These are phyloP conservation scores for Pythium scleroteichum DNA, from an alignment of 352 stramenopile species.

Conservation along the genomic window DNA sequence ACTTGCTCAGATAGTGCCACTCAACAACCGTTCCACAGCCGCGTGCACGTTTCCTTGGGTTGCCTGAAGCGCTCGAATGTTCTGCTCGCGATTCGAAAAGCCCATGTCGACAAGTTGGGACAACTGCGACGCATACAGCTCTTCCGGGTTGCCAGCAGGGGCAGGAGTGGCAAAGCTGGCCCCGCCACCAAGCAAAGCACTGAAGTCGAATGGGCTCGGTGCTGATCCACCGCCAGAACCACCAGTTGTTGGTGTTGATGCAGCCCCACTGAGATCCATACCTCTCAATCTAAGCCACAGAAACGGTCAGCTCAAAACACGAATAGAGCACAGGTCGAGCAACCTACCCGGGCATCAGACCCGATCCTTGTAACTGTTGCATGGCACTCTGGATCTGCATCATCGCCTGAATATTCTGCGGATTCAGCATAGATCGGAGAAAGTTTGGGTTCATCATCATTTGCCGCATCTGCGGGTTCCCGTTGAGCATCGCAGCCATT, in stretches of 20 bases:
- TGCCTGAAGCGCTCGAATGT: constrained; percentile 83
- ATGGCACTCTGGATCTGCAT: constrained; percentile 91
- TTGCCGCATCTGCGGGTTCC: constrained; percentile 87
- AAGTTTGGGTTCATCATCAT: constrained; percentile 91
- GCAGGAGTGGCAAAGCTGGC: constrained; percentile 26
- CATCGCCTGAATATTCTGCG: constrained; percentile 90
- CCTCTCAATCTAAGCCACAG: constrained; percentile 43
- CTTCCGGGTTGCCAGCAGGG: constrained; percentile 68
- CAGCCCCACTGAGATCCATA: constrained; percentile 40
- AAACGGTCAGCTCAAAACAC: neutral
- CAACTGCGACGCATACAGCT: constrained; percentile 87
- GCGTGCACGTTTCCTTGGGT: constrained; percentile 89
- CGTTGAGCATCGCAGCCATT: constrained; percentile 82
- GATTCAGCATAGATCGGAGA: constrained; percentile 85
- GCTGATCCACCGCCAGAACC: constrained; percentile 28
- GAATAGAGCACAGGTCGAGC: constrained; percentile 1
- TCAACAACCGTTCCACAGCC: constrained; percentile 88
- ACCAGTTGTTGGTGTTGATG: constrained; percentile 11
- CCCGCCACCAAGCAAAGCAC: constrained; percentile 23
- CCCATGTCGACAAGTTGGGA: constrained; percentile 91
- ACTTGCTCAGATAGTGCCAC: constrained; percentile 34
- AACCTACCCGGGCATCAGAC: constrained; percentile 67
- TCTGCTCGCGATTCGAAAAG: constrained; percentile 88
- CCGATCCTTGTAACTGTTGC: constrained; percentile 73
- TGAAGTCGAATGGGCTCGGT: constrained; percentile 58